A percentile compares a stretch with the other conserved stretches of the same genome.
These are phyloP conservation scores for Allium fistulosum DNA, from an alignment of 106 monocot genomes.

Conservation along the genomic window DNA sequence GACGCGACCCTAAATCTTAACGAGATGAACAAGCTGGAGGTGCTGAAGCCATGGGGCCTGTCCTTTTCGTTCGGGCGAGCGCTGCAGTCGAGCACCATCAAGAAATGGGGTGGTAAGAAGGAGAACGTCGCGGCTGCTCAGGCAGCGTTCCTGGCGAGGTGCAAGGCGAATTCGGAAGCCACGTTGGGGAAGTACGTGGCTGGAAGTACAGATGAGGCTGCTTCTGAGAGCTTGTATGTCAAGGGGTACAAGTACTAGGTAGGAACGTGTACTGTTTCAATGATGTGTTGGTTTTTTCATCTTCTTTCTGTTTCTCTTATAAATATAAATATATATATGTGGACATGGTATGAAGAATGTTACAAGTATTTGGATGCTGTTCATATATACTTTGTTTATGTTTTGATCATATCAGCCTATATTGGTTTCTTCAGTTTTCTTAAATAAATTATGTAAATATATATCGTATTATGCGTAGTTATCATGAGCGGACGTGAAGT, in stretches of 20 bases:
- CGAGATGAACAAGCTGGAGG: slow-evolving; percentile 17
- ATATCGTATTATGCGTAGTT: too few relatives aligned
- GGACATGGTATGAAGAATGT: too few relatives aligned
- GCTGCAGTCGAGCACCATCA: slow-evolving; percentile 22
- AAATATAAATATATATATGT: too few relatives aligned
- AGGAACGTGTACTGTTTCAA: background rate
- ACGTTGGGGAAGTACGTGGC: slow-evolving; percentile 12
- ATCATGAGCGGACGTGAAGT: too few relatives aligned
- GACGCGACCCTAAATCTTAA: slow-evolving; percentile 12
- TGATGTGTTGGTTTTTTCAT: too few relatives aligned
- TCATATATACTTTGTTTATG: too few relatives aligned
- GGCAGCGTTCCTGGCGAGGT: slow-evolving; percentile 16
- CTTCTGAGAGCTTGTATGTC: slow-evolving; percentile 16
- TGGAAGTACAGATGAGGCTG: slow-evolving; percentile 2
- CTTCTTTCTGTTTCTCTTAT: too few relatives aligned
- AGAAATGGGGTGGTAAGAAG: slow-evolving; percentile 20
- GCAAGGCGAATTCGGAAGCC: slow-evolving; percentile 24
- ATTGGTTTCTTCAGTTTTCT: too few relatives aligned
- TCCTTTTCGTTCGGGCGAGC: slow-evolving; percentile 22
- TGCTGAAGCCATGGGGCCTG: slow-evolving; percentile 17
- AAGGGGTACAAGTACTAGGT: slow-evolving; percentile 17
- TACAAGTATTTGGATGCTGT: too few relatives aligned
- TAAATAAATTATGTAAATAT: too few relatives aligned
- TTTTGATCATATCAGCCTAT: too few relatives aligned
- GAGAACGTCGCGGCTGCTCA: slow-evolving; percentile 15